phyloP scores from a whole-genome alignment of 2,329 filamentous ascomycete species.

The Boeremia exigua region DNA sequence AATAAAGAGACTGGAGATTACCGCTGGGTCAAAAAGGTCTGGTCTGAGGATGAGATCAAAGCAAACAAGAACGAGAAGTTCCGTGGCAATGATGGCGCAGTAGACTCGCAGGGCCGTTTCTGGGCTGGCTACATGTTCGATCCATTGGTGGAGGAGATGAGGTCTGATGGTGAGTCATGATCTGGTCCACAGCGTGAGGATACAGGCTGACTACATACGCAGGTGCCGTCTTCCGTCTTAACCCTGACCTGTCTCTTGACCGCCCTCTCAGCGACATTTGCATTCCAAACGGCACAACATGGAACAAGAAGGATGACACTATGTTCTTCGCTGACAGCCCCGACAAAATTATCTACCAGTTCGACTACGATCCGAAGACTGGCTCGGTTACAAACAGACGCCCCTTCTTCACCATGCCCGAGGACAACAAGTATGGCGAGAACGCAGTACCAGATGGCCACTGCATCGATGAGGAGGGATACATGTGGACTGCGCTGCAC shows the following conservation, averaged over 20 bases:
- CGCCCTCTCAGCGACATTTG: slow-evolving; percentile 68
- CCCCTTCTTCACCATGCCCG: slow-evolving; percentile 73
- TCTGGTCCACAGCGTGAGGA: no score
- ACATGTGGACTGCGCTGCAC: slow-evolving; percentile 88
- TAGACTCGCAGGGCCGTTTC: slow-evolving; percentile 80
- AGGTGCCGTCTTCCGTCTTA: slow-evolving; percentile 78
- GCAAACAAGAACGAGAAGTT: slow-evolving; percentile 58
- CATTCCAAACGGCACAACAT: slow-evolving; percentile 86
- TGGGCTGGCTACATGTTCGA: slow-evolving; percentile 91
- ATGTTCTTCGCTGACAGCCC: slow-evolving; percentile 87
- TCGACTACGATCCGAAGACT: slow-evolving; percentile 72
- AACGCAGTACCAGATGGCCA: slow-evolving; percentile 77
- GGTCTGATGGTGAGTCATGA: slow-evolving; percentile 43
- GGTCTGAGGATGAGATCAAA: slow-evolving; percentile 57
- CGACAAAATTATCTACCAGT: slow-evolving; percentile 71
- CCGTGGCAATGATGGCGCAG: slow-evolving; percentile 80
- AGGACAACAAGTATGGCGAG: slow-evolving; percentile 57
- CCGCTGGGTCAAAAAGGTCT: slow-evolving; percentile 63
- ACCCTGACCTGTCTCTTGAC: slow-evolving; percentile 65
- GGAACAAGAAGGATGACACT: slow-evolving; percentile 73
- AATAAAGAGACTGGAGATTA: slow-evolving; percentile 66
- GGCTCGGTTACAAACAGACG: slow-evolving; percentile 72
- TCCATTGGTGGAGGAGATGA: slow-evolving; percentile 65
- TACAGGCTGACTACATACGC: slow-evolving; percentile 15
- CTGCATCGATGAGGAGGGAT: slow-evolving; percentile 81